Conservation (phyloP, 106 monocot genomes). For the Iris macrosiphon region DNA sequence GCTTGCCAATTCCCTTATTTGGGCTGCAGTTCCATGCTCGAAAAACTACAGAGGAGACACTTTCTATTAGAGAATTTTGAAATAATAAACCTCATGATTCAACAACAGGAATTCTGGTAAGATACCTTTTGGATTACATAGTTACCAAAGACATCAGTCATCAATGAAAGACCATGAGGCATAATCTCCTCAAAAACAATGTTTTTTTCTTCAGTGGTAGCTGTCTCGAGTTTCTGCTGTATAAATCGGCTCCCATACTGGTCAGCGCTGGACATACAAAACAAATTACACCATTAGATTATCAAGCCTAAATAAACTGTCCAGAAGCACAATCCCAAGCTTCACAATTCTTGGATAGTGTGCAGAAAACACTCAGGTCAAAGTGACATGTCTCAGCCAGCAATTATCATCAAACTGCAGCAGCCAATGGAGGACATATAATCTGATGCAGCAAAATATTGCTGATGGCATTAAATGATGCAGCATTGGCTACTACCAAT, state of each 20-base stretch:
- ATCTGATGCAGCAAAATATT: neutral
- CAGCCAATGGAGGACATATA: neutral
- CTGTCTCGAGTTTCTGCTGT: constrained; percentile 84
- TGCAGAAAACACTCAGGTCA: neutral
- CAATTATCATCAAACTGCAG: neutral
- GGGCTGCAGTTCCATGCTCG: constrained; percentile 60
- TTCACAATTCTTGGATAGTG: too few relatives aligned
- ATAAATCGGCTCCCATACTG: constrained; percentile 88
- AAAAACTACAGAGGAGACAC: constrained; percentile 38
- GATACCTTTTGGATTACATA: constrained; percentile 87
- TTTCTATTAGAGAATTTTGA: neutral
- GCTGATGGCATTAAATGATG: neutral
- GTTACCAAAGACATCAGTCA: constrained; percentile 96
- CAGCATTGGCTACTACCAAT: neutral
- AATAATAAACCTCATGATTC: constrained; percentile 1
- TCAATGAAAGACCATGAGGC: constrained; percentile 66
- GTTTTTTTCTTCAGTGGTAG: constrained; percentile 62
- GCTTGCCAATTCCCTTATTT: constrained; percentile 56
- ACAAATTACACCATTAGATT: too few relatives aligned
- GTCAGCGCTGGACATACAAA: constrained; percentile 54
- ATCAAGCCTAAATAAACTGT: too few relatives aligned
- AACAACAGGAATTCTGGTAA: neutral
- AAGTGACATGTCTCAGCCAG: neutral
- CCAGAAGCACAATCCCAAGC: too few relatives aligned
- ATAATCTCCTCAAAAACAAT: constrained; percentile 78